phyloP scores from a whole-genome alignment of 768 basidiomycete species.

The Amanita rimosa region DNA sequence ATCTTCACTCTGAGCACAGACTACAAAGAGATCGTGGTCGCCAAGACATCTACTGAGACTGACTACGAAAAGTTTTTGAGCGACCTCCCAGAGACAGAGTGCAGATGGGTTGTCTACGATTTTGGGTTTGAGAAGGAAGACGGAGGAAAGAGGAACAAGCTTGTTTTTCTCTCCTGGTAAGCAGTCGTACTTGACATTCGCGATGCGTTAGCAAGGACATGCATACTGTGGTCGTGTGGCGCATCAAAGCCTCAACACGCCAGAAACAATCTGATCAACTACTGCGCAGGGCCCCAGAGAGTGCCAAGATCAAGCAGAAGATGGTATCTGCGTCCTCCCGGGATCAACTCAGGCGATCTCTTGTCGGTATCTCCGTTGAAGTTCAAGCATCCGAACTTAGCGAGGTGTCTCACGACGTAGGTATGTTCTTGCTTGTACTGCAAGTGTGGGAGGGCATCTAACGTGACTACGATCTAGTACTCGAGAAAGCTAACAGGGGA shows the following conservation, averaged over 20 bases:
- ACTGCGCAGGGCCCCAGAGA: slow-evolving; percentile 70
- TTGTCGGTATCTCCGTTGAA: slow-evolving; percentile 71
- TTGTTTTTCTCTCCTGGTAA: slow-evolving; percentile 79
- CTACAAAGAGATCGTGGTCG: slow-evolving; percentile 66
- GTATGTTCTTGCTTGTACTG: slow-evolving; percentile 34
- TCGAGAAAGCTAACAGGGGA: slow-evolving; percentile 2
- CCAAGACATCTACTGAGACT: slow-evolving; percentile 40
- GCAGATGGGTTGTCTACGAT: slow-evolving; percentile 90
- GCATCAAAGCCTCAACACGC: background rate
- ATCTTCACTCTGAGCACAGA: slow-evolving; percentile 56
- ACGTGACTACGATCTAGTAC: background rate
- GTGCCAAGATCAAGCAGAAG: slow-evolving; percentile 79
- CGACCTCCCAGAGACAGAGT: slow-evolving; percentile 63
- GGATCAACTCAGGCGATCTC: slow-evolving; percentile 59
- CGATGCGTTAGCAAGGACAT: background rate
- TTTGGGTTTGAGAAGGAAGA: slow-evolving; percentile 70
- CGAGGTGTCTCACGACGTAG: slow-evolving; percentile 61
- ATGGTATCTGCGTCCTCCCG: slow-evolving; percentile 89
- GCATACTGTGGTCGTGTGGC: background rate
- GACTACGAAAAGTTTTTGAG: slow-evolving; percentile 66
- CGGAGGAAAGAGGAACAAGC: slow-evolving; percentile 76
- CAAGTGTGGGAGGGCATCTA: background rate
- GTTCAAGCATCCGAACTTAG: slow-evolving; percentile 75
- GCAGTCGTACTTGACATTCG: slow-evolving; percentile 17
- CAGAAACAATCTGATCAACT: slow-evolving; percentile 14